Conservation (phyloP, 164 flowering plant genomes). For the Macadamia integrifolia region DNA sequence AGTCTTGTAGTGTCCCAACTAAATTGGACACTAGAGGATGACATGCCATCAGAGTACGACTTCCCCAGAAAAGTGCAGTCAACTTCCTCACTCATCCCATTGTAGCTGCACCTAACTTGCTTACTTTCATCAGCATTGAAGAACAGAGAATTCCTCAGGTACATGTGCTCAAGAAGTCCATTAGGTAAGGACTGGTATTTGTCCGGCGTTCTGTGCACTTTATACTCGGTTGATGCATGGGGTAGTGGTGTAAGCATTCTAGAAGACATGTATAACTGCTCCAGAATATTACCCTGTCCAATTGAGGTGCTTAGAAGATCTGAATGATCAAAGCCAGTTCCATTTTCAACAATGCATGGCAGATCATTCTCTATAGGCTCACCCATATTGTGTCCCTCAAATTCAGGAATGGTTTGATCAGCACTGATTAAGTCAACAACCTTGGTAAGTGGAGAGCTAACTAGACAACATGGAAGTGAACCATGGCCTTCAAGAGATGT, state of each 20-base stretch:
- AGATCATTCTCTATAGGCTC: too few relatives aligned
- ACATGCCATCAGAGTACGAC: constrained; percentile 34
- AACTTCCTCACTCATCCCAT: constrained; percentile 16
- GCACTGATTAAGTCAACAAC: too few relatives aligned
- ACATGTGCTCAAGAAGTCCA: constrained; percentile 52
- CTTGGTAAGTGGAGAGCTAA: too few relatives aligned
- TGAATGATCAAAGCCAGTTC: constrained; percentile 21
- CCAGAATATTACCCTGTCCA: constrained; percentile 42
- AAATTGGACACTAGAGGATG: constrained; percentile 27
- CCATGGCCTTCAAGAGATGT: constrained; percentile 1
- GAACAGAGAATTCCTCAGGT: constrained; percentile 14
- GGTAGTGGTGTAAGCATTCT: constrained; percentile 43
- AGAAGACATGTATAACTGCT: constrained; percentile 54
- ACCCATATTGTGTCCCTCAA: too few relatives aligned
- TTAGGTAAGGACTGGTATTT: constrained; percentile 53
- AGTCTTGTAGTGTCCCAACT: constrained; percentile 27
- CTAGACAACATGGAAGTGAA: too few relatives aligned
- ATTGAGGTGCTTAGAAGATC: constrained; percentile 30
- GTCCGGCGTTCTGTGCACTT: constrained; percentile 29
- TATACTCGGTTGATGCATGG: constrained; percentile 27
- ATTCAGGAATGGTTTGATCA: too few relatives aligned
- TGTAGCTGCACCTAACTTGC: constrained; percentile 17
- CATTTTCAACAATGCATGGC: too few relatives aligned
- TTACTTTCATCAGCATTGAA: constrained; percentile 18
- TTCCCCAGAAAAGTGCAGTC: constrained; percentile 15